phyloP scores from a whole-genome alignment of 495 filamentous ascomycete genomes.

The Penicillium waksmanii region DNA sequence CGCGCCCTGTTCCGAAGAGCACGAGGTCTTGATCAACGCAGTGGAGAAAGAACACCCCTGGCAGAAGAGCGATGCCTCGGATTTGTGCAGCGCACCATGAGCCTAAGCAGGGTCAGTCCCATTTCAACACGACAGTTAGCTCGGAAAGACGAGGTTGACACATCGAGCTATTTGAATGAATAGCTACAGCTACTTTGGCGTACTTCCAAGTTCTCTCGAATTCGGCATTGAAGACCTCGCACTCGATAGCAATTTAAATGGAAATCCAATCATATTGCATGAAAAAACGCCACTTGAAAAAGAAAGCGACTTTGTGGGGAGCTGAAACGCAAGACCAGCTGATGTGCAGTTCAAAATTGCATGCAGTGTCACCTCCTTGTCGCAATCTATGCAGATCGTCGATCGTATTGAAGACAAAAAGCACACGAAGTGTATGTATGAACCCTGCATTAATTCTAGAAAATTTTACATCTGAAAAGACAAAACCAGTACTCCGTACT shows the following conservation, averaged over 20 bases:
- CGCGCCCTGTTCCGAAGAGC: constrained; percentile 35
- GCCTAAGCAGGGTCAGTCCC: no score
- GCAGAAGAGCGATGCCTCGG: constrained; percentile 44
- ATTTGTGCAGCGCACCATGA: not conserved
- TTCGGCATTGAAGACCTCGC: not conserved
- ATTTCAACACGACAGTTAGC: no score
- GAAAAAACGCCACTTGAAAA: not conserved
- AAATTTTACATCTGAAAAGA: no score
- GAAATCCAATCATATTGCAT: no score
- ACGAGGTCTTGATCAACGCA: constrained; percentile 34
- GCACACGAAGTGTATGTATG: not conserved
- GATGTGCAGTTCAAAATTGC: not conserved
- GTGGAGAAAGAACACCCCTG: constrained; percentile 49
- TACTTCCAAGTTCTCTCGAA: no score
- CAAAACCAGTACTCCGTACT: no score
- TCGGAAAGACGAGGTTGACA: no score
- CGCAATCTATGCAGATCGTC: not conserved
- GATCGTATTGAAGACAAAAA: not conserved
- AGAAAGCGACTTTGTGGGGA: not conserved
- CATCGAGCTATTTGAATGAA: no score
- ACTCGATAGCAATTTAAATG: not conserved
- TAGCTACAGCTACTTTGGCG: no score
- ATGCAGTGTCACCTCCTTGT: not conserved
- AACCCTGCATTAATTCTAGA: not conserved
- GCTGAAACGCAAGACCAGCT: not conserved